Evolutionary conservation across 2,329 filamentous ascomycete genomes (phyloP).

Genomic region (Fusarium bactridioides): DNA sequence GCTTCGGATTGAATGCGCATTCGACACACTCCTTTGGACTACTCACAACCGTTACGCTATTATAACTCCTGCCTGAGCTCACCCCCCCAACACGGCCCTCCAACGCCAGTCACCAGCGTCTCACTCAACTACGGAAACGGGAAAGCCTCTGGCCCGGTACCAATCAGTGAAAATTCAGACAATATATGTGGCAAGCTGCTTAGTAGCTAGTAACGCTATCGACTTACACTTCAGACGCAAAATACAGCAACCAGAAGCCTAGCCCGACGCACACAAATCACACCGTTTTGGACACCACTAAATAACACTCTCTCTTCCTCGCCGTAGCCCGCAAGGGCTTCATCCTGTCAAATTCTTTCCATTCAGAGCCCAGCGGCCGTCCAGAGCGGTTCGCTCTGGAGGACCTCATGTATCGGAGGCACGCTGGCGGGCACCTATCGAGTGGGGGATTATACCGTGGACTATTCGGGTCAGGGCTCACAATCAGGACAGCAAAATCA

Average conservation of each 20-base stretch:
- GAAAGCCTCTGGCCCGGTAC: constrained; percentile 39
- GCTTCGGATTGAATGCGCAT: constrained; percentile 27
- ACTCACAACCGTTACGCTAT: constrained; percentile 31
- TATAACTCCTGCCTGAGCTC: constrained; percentile 31
- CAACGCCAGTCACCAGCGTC: constrained; percentile 34
- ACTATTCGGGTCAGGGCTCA: constrained; percentile 74
- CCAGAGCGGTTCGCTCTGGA: constrained; percentile 80
- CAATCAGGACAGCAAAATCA: constrained; percentile 71
- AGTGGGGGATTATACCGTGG: constrained; percentile 77
- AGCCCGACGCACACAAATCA: constrained; percentile 37
- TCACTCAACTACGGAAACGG: constrained; percentile 41
- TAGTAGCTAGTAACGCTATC: constrained; percentile 37
- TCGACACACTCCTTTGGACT: constrained; percentile 39
- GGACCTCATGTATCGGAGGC: constrained; percentile 75
- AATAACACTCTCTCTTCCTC: constrained; percentile 41
- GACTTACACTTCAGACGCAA: constrained; percentile 39
- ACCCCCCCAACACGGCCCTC: constrained; percentile 37
- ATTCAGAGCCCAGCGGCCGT: constrained; percentile 72
- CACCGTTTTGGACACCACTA: constrained; percentile 38
- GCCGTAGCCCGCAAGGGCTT: constrained; percentile 63
- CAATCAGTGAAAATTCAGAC: constrained; percentile 34
- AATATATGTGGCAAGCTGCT: constrained; percentile 40
- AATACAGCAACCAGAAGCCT: constrained; percentile 33
- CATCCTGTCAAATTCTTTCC: constrained; percentile 63
- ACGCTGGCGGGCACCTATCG: constrained; percentile 79